Conservation (phyloP, 805 yeast species). For the Ogataea wickerhamii region DNA sequence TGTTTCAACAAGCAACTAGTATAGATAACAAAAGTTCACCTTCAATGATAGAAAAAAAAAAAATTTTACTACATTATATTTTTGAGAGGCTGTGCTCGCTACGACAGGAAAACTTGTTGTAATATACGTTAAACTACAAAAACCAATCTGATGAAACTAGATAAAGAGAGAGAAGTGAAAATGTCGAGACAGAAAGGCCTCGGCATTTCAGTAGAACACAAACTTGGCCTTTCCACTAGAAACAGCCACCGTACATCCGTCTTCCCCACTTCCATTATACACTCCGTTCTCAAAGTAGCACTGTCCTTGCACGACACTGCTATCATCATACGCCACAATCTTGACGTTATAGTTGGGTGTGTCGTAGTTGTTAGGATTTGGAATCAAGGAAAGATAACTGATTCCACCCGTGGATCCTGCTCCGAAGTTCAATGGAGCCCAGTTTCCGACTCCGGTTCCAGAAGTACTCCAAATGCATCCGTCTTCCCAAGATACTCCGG, state of each 20-base stretch:
- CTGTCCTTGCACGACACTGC: conserved; percentile 60
- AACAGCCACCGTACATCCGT: conserved; percentile 94
- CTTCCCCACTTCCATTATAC: conserved; percentile 65
- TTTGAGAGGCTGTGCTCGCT: no score
- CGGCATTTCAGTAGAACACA: no score
- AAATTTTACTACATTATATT: no score
- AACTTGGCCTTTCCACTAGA: conserved; percentile 79
- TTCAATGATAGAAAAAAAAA: no score
- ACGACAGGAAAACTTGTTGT: neutral
- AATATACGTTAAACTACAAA: neutral
- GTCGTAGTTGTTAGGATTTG: conserved; percentile 65
- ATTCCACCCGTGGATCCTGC: conserved; percentile 61
- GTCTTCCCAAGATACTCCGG: conserved; percentile 64
- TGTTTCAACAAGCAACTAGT: no score
- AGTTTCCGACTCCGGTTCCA: conserved; percentile 64
- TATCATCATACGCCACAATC: conserved; percentile 70
- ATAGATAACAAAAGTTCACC: no score
- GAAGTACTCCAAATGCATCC: conserved; percentile 71
- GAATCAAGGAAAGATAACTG: conserved; percentile 68
- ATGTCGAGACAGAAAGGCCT: no score
- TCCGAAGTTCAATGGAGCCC: conserved; percentile 79
- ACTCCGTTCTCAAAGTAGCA: conserved; percentile 79
- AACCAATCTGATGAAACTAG: neutral
- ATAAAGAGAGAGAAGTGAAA: no score
- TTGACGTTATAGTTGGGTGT: conserved; percentile 67